Percentiles rank a stretch among this genome's conserved stretches.
These are phyloP conservation scores for Colletotrichum sp. DNA, from an alignment of 2,329 filamentous ascomycete species.

Conservation along the genomic window DNA sequence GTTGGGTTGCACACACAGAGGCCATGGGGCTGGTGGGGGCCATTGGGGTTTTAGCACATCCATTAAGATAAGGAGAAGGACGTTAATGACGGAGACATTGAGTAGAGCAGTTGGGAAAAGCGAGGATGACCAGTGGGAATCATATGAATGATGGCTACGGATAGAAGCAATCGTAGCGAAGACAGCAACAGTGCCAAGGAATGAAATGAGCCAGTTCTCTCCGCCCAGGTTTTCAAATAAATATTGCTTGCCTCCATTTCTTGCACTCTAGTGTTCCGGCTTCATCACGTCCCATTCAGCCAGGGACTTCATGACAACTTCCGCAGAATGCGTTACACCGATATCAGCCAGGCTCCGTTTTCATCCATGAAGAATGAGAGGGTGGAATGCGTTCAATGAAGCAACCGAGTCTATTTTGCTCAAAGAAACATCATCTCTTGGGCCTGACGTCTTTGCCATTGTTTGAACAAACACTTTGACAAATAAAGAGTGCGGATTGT, in stretches of 20 bases:
- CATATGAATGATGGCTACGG: too few species aligned
- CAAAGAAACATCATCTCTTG: too few species aligned
- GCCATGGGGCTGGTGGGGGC: too few species aligned
- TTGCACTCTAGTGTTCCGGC: background rate
- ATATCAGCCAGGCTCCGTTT: background rate
- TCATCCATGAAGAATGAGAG: background rate
- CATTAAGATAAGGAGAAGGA: too few species aligned
- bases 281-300: background rate
- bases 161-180: too few species aligned
- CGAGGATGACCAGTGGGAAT: too few species aligned
- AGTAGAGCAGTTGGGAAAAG: too few species aligned
- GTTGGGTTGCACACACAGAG: too few species aligned
- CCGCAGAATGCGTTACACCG: background rate
- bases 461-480: background rate
- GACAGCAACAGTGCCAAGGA: too few species aligned
- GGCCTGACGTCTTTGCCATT: too few species aligned
- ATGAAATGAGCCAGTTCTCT: background rate
- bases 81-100: too few species aligned
- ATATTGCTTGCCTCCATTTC: background rate
- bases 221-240: rapidly evolving
- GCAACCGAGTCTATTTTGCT: background rate
- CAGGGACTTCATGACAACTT: background rate
- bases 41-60: too few species aligned
- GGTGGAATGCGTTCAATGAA: background rate
- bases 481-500: background rate